A percentile compares a stretch with the other conserved stretches of the same genome.
phyloP scores from a whole-genome alignment of 371 early-diverging fungal genomes.

The Mortierella sp. region DNA sequence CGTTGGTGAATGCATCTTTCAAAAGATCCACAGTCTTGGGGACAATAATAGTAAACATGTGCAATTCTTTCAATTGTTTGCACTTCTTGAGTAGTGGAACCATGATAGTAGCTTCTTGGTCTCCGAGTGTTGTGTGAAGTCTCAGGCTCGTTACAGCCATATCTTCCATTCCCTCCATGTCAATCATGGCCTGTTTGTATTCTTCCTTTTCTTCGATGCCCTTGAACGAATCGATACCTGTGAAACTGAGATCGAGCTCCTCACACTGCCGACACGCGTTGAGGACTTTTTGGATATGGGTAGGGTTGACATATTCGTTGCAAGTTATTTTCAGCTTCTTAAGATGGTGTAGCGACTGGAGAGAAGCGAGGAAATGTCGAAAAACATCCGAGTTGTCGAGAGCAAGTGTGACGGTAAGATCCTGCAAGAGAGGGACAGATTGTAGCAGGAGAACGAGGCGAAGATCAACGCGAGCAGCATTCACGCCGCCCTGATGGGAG shows the following conservation, averaged over 20 bases:
- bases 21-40: conserved; percentile 15
- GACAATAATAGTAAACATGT: conserved; percentile 13
- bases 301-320: conserved; percentile 19
- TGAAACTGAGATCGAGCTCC: conserved; percentile 9
- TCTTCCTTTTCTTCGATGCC: conserved; percentile 16
- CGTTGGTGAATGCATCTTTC: conserved; percentile 7
- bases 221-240: conserved; percentile 15
- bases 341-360: conserved; percentile 8
- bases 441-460: conserved; percentile 16
- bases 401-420: conserved; percentile 18
- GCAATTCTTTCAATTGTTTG: conserved; percentile 4
- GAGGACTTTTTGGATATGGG: conserved; percentile 15
- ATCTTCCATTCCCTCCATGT: conserved; percentile 16
- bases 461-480: conserved; percentile 22
- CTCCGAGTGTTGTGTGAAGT: conserved; percentile 12
- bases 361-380: conserved; percentile 13
- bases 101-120: conserved; percentile 18
- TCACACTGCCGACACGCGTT: conserved; percentile 15
- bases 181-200: conserved; percentile 15
- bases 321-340: conserved; percentile 9
- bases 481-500: conserved; percentile 3
- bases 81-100: conserved; percentile 17
- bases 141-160: conserved; percentile 5
- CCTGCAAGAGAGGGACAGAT: conserved; percentile 14
- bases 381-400: conserved; percentile 23